phyloP scores from a whole-genome alignment of 2,329 filamentous ascomycete species.

The Lachnellula cervina region DNA sequence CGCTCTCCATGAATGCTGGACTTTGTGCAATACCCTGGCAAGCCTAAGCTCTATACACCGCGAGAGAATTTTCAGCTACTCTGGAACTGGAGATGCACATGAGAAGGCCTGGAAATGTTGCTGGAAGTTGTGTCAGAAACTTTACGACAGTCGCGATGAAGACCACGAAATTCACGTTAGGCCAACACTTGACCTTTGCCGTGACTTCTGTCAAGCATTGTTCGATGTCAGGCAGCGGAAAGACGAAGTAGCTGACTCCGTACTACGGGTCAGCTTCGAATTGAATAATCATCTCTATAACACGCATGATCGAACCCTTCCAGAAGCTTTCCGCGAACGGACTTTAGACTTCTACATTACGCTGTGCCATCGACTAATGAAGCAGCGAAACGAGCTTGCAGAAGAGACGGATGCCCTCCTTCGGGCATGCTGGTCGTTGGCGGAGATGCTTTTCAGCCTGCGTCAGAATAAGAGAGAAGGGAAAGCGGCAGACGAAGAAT shows the following conservation, averaged over 20 bases:
- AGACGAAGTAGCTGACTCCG: slow-evolving; percentile 77
- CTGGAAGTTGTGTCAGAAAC: slow-evolving; percentile 85
- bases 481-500: slow-evolving; percentile 70
- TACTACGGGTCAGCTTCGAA: slow-evolving; percentile 88
- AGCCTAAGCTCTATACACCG: slow-evolving; percentile 80
- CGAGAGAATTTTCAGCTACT: slow-evolving; percentile 70
- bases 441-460: slow-evolving; percentile 89
- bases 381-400: slow-evolving; percentile 72
- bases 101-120: slow-evolving; percentile 91
- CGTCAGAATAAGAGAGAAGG: slow-evolving; percentile 75
- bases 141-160: slow-evolving; percentile 78
- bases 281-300: slow-evolving; percentile 94
- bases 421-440: slow-evolving; percentile 81
- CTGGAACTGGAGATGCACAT: slow-evolving; percentile 69
- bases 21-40: slow-evolving; percentile 83
- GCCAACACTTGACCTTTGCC: slow-evolving; percentile 77
- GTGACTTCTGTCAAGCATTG: slow-evolving; percentile 85
- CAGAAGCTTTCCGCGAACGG: slow-evolving; percentile 80
- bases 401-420: slow-evolving; percentile 82
- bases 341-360: slow-evolving; percentile 95
- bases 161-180: slow-evolving; percentile 63
- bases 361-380: slow-evolving; percentile 92
- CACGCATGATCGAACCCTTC: slow-evolving; percentile 77
- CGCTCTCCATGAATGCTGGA: slow-evolving; percentile 87
- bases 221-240: slow-evolving; percentile 79